phyloP scores from a whole-genome alignment of 495 filamentous ascomycete genomes.

The Lasiosphaeris hirsuta region DNA sequence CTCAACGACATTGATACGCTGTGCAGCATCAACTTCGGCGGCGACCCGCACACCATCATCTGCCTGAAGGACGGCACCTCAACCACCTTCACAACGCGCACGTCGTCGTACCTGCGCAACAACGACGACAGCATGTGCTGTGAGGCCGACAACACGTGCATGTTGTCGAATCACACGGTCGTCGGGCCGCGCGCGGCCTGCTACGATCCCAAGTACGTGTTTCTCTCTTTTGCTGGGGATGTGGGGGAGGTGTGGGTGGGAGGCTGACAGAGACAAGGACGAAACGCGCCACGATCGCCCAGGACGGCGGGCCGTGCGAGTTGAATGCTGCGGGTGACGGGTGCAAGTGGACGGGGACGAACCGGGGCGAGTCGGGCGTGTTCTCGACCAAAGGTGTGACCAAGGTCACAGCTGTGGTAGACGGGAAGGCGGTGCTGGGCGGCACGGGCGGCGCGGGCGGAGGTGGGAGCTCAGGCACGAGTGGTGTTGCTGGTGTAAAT shows the following conservation, averaged over 20 bases:
- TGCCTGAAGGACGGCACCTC: slow-evolving; percentile 1
- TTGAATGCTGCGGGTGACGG: slow-evolving; percentile 1
- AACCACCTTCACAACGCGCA: background rate
- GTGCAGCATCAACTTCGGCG: slow-evolving; percentile 1
- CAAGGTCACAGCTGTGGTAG: background rate
- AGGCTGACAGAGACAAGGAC: background rate
- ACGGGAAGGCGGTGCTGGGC: background rate
- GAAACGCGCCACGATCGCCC: background rate
- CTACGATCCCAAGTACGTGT: slow-evolving; percentile 1
- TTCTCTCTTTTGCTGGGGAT: too few species aligned
- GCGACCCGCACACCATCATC: slow-evolving; percentile 1
- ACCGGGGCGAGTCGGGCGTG: background rate
- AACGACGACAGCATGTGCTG: slow-evolving; percentile 5
- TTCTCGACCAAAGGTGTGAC: background rate
- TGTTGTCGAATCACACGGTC: background rate
- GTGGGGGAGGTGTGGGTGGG: too few species aligned
- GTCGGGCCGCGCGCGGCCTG: background rate
- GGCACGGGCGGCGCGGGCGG: background rate
- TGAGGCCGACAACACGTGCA: slow-evolving; percentile 1
- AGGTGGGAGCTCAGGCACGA: background rate
- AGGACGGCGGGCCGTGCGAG: slow-evolving; percentile 2
- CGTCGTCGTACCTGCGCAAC: slow-evolving; percentile 1
- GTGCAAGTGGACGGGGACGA: background rate
- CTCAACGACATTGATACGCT: slow-evolving; percentile 5
- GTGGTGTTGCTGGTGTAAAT: too few species aligned